Evolutionary conservation across 176 grass and related monocot species (phyloP), one percentile per base, ranked within the genome.

Genomic region (Zoysia japonica): DNA sequence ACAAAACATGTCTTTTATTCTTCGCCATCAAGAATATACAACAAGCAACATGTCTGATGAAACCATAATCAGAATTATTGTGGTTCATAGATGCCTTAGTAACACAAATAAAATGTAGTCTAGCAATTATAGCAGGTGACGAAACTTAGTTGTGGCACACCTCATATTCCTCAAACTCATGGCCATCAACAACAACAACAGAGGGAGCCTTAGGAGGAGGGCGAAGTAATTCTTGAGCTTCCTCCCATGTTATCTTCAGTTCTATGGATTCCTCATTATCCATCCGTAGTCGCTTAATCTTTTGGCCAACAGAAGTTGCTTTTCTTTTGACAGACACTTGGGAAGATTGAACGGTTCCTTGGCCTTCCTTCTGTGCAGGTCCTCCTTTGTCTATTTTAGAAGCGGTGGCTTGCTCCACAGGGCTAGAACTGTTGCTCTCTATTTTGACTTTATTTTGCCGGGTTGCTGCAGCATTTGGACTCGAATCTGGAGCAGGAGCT

Each of bases 81-180:
- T n/a, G 6, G 65, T 45, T 44, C 16, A 74, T 14, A 67, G 13
- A 14, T 42, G 52, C 53, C 19, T 50, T 64, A 71, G 47, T 44
- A 19, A 13, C 53, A 10, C 78, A 56, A 48, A 65, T 51, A 72
- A 63, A 76, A 68, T 67, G 11, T 20, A 72, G 38, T 16, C 2
- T 61, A 61, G 45, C 2, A 83, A 38, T 68, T 73, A 36, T 11
- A 61, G 9, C 9, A 57, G 10, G 52, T 61, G 37, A 14, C 47
- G 48, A 81, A 75, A 80, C 19, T n/a, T 62, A 76, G 37, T 67
- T 14, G 67, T 76, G 67, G 2, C 73, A 72, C 84, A 96, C 96
- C 90, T 99, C 88, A 69, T 91, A 99, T 93, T 99, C 96, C 85
- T 99, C 96, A 71, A 99, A 93, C 72, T 96, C 90, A 89, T 89